Evolutionary conservation across 768 basidiomycete genomes (phyloP).

Genomic region (Leccinum aurantiacum): DNA sequence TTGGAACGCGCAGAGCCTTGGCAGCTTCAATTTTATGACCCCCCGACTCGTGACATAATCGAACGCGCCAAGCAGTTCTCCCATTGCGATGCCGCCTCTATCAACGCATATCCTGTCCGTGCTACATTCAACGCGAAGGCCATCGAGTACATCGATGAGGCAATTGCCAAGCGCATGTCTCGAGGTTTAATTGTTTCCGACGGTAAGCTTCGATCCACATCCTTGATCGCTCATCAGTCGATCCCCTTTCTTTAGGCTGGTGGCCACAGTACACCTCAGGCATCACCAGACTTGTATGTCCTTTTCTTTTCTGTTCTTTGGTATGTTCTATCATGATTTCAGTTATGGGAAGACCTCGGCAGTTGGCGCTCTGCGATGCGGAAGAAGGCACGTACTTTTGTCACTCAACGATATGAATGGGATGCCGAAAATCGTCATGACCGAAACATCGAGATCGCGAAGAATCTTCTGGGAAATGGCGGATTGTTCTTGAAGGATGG

Average conservation of each 20-base stretch:
- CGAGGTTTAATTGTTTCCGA: too few relatives aligned
- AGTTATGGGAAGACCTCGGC: slow-evolving; percentile 3
- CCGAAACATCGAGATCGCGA: neutral
- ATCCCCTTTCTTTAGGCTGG: too few relatives aligned
- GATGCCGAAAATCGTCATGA: neutral
- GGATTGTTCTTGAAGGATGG: slow-evolving; percentile 1
- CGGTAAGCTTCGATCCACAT: too few relatives aligned
- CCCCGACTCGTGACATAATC: neutral
- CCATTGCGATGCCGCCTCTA: too few relatives aligned
- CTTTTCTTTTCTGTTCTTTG: too few relatives aligned
- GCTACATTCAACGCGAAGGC: too few relatives aligned
- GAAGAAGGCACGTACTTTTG: neutral
- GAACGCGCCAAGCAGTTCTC: neutral
- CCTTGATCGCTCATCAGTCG: too few relatives aligned
- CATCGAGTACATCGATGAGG: too few relatives aligned
- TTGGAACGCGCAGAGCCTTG: neutral
- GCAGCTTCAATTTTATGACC: slow-evolving; percentile 8
- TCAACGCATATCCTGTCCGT: too few relatives aligned
- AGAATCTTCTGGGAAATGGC: neutral
- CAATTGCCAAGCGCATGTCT: too few relatives aligned
- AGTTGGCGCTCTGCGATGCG: neutral
- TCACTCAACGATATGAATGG: neutral
- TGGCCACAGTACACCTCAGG: too few relatives aligned
- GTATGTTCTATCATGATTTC: neutral
- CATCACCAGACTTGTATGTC: too few relatives aligned